Base-by-base conservation (phyloP, 805 yeast genomes). In the Sporopachydermia lactativora region DNA sequence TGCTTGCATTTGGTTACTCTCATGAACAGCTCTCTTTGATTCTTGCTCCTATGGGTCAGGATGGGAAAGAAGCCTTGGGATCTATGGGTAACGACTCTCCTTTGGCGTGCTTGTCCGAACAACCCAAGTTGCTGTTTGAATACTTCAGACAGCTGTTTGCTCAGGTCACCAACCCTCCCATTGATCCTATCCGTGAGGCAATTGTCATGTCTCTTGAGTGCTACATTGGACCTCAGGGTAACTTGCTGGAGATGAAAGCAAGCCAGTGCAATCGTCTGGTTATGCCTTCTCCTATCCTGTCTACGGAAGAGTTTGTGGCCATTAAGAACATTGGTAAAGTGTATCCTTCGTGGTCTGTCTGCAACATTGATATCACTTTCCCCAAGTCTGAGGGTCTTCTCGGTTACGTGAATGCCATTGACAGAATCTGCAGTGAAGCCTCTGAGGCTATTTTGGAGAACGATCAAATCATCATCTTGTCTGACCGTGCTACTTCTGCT, bases 71-170 rank as follows among this genome's bases (percentile, higher is more conserved):
- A 64, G 86, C 96, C 8, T 70, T 89, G 41, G 97, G 98, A 14
- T 88, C 96, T 15, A 89, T 89, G 98, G 98, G 98, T 69, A 89
- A 89, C 57, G 98, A 89, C 57, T 77, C 92, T 40, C 94, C 97
- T 8, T 68, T 89, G 48, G 97, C 97, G 0, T 92, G 98, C 63
- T 65, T 89, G 50, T 80, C 95, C 34, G 89, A 83, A 57, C 94
- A 86, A 62, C 97, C 98, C 36, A 80, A 79, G 50, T 64, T 92
- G 47, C 66, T 85, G 47, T 89, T 82, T 60, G 98, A 92, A 55
- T 89, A 89, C 65, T 92, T 89, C 70, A 77, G 95, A 54, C 95
- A 89, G 61, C 71, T 89, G 55, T 89, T 89, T 65, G 98, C 98
- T 15, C 98, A 89, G 64, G 98, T 89, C 42, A 89, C 98, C 19